Evolutionary conservation across 176 grass and related monocot genomes (phyloP).

Genomic region (Juncus inflexus): DNA sequence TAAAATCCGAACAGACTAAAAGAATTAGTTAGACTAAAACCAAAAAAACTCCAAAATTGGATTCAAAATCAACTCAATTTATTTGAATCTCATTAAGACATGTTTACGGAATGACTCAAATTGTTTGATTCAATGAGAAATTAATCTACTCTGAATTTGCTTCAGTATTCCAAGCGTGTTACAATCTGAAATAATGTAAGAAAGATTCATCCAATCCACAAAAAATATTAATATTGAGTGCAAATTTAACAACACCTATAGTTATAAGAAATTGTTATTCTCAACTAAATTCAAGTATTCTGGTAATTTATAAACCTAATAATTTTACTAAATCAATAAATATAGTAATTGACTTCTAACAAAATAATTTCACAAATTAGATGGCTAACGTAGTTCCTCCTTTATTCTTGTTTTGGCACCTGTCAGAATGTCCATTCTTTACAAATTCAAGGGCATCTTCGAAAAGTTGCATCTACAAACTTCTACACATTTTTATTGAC

Average conservation of each 20-base stretch:
- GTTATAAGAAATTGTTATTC: not conserved
- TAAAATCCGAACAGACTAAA: too few species aligned
- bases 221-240: not conserved
- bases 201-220: too few species aligned
- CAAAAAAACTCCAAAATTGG: too few species aligned
- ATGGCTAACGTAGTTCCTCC: conserved; percentile 18
- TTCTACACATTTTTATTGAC: not conserved
- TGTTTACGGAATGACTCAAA: too few species aligned
- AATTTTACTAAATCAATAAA: not conserved
- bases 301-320: not conserved
- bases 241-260: not conserved
- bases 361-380: not conserved
- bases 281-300: not conserved
- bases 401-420: conserved; percentile 13
- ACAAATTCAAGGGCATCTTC: conserved; percentile 12
- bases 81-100: too few species aligned
- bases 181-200: too few species aligned
- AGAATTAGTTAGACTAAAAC: too few species aligned
- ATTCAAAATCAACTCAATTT: too few species aligned
- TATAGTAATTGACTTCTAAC: conserved; percentile 12
- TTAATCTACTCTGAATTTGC: too few species aligned
- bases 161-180: too few species aligned
- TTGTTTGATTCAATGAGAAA: too few species aligned
- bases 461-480: conserved; percentile 6
- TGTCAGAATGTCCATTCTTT: conserved; percentile 18